A percentile compares a stretch with the other conserved stretches of the same genome.
Evolutionary conservation across 1,284 basidiomycete genomes (phyloP).

Genomic region (Vanrija sp.): DNA sequence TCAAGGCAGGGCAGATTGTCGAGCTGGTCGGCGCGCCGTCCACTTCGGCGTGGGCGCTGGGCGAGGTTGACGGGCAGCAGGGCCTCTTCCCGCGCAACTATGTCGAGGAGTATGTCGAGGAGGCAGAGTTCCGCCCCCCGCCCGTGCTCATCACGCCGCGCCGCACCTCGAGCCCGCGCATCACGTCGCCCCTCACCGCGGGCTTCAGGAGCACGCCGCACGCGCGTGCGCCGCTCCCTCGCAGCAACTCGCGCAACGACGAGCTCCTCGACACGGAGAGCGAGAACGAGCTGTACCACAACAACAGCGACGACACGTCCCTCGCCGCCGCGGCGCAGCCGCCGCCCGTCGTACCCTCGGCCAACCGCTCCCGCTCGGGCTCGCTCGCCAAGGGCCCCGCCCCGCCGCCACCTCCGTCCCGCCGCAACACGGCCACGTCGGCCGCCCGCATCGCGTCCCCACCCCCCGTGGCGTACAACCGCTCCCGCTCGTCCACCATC

Average conservation of each 20-base stretch:
- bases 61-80: conserved; percentile 60
- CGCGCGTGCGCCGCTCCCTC: background rate
- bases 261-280: conserved; percentile 4
- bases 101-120: conserved; percentile 56
- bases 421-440: conserved; percentile 31
- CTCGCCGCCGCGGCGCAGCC: conserved; percentile 9
- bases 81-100: conserved; percentile 74
- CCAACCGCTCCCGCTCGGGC: conserved; percentile 49
- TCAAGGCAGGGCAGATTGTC: conserved; percentile 68
- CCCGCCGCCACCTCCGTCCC: conserved; percentile 53
- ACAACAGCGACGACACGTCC: conserved; percentile 8
- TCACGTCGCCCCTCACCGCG: background rate
- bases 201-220: background rate
- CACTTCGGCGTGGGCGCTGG: conserved; percentile 80
- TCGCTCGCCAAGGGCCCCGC: conserved; percentile 50
- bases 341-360: conserved; percentile 1
- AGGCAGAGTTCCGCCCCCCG: conserved; percentile 9
- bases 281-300: conserved; percentile 2
- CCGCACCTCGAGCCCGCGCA: background rate
- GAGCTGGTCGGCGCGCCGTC: conserved; percentile 64
- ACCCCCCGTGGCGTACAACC: background rate
- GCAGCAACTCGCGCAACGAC: conserved; percentile 30
- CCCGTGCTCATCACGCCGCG: conserved; percentile 3
- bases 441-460: background rate
- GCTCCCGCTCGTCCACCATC: conserved; percentile 3